Evolutionary conservation across 202 grass and related monocot genomes (phyloP), one percentile per base, ranked within the genome.

Genomic region (Schoenoplectus tabernaemontani): DNA sequence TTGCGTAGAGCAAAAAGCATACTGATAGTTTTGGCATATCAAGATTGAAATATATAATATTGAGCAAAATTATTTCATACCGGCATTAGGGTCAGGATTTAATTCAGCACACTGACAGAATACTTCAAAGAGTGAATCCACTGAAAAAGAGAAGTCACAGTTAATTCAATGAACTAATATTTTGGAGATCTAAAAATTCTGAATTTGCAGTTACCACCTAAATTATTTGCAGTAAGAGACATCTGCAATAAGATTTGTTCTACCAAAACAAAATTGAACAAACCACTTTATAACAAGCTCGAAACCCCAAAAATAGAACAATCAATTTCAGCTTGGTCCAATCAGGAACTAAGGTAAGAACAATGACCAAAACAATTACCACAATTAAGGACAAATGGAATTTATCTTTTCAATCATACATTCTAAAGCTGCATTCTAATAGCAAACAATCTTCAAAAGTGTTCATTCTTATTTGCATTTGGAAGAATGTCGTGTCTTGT

Each of bases 31-130:
- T 33, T 69, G 39, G 38, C 28, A 75, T 34, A n/a, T 33, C 3
- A 20, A 2, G 48, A 30, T 17, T 72, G 50, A 72, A 16, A 20
- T n/a, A n/a, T 30, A 73, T 11, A 63, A 58, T 4, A 48, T 0
- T 46, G 53, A 46, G 7, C 3, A 54, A 76, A 64, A 78, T 58
- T 26, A 82, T 53, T 71, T 57, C 84, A 78, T 91, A 93, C 91
- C 88, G 81, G 90, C 82, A 90, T 79, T 92, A 79, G 87, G 89
- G 81, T 92, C 91, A 81, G 95, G 89, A 77, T 98, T 98, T 67
- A 98, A 69, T 86, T 92, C 95, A 87, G 91, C 95, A 80, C 91
- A 98, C 53, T 90, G 84, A 80, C 95, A 98, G 81, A 94, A 94
- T 24, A 87, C 84, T 9, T 77, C 84, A 61, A 98, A 98, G 63